A percentile compares a stretch with the other conserved stretches of the same genome.
phyloP scores from a whole-genome alignment of 2,329 filamentous ascomycete genomes.

The Phialophora verrucosa region DNA sequence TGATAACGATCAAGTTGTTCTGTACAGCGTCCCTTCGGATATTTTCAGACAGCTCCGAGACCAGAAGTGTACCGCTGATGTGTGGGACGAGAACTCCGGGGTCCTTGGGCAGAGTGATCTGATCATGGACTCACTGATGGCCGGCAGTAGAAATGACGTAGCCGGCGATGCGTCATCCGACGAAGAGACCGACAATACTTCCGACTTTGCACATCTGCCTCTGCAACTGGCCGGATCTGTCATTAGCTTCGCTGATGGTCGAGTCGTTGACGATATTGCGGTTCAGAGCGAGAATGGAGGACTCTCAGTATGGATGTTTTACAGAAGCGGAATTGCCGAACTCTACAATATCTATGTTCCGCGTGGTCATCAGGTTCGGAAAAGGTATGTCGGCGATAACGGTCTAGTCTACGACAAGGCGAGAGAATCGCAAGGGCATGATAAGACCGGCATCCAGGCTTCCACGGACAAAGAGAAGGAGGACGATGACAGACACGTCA shows the following conservation, averaged over 20 bases:
- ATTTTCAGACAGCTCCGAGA: slow-evolving; percentile 49
- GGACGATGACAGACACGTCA: slow-evolving; percentile 17
- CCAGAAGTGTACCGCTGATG: slow-evolving; percentile 23
- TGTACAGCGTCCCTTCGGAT: slow-evolving; percentile 68
- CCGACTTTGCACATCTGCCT: background rate
- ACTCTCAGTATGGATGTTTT: slow-evolving; percentile 38
- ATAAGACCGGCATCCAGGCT: too few relatives aligned
- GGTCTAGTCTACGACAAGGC: slow-evolving; percentile 29
- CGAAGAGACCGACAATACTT: background rate
- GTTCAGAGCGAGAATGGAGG: slow-evolving; percentile 34
- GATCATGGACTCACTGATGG: slow-evolving; percentile 35
- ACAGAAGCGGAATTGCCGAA: slow-evolving; percentile 29
- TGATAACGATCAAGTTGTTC: slow-evolving; percentile 55
- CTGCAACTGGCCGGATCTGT: slow-evolving; percentile 29
- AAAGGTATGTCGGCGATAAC: slow-evolving; percentile 28
- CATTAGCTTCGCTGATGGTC: slow-evolving; percentile 24
- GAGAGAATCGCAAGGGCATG: background rate
- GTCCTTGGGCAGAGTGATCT: slow-evolving; percentile 38
- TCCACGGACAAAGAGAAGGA: slow-evolving; percentile 19
- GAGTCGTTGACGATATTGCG: slow-evolving; percentile 35
- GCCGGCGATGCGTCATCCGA: background rate
- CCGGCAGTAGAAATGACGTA: slow-evolving; percentile 1
- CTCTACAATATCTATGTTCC: slow-evolving; percentile 29
- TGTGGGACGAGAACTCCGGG: slow-evolving; percentile 36
- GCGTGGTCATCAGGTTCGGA: slow-evolving; percentile 10